Base-by-base conservation (phyloP, 1,284 basidiomycete species). In the Marasmius sp. region DNA sequence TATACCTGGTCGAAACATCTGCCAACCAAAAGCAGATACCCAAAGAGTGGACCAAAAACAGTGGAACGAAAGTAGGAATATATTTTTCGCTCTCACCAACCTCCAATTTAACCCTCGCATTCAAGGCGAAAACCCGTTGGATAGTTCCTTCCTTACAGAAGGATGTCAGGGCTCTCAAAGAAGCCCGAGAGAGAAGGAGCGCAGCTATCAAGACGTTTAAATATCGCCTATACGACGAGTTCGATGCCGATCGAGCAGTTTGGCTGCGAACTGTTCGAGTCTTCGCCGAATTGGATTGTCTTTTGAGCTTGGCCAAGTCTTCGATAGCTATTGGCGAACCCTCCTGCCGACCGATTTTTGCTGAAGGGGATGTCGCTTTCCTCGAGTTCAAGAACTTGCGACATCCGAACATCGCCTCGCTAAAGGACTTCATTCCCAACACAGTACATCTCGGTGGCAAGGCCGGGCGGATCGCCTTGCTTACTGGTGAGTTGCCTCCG, bases 251-350 rank as follows among this genome's bases (percentile, higher is more conserved):
- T 69, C 86, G 94, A 39, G 80, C 84, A 16, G 77, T 88, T 16
- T 95, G 92, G 94, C 77, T 93, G 62, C 86, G 89, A 27, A 85
- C 88, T 16, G 82, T 95, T 61, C 85, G 91, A 64, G 86, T 93
- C 51, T 80, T 94, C 67, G 86, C 95, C 57, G 88, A 98, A 77
- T 79, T 99, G 27, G 97, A 99, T 75, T 99, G 97, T 74, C 79
- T 99, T 37, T 87, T 97, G 70, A 95, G 94, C 68, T 79, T 99
- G 55, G 92, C 97, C 7, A 96, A 95, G 75, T 86, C 95, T 0
- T 98, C 96, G 1, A 75, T 80, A 38, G 93, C 94, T 11, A 85
- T 99, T 57, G 96, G 95, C 50, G 93, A 97, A 75, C 97, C 97
- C 3, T 85, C 88, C 47, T 98, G 97, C 72, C 81, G 97, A 63